Evolutionary conservation across 2,329 filamentous ascomycete species (phyloP).

Genomic region (Fusarium coicis): DNA sequence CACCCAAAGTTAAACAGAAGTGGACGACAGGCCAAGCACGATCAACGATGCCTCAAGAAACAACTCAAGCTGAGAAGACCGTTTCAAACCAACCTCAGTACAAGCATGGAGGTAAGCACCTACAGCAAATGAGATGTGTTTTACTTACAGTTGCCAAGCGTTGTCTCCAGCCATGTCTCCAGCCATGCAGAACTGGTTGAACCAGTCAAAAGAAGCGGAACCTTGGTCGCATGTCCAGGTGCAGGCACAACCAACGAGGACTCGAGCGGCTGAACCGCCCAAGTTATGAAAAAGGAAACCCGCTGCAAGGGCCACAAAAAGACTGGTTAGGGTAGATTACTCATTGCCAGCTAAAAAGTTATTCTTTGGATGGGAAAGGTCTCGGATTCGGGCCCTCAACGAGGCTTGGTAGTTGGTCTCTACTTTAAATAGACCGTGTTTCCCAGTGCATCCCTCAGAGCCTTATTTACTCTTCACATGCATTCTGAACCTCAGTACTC

Average conservation of each 20-base stretch:
- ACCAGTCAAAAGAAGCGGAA: not conserved
- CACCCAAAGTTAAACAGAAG: not conserved
- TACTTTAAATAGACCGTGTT: not conserved
- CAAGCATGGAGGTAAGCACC: not conserved
- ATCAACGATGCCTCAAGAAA: not conserved
- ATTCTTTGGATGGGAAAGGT: accelerated
- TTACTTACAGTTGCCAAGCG: not conserved
- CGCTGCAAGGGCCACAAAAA: accelerated
- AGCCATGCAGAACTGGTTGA: not conserved
- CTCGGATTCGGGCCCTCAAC: accelerated
- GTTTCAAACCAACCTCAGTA: accelerated
- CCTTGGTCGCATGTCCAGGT: not conserved
- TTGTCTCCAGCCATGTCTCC: not conserved
- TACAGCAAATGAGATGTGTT: accelerated
- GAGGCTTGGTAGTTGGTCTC: no score
- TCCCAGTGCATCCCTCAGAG: accelerated
- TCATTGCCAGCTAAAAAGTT: not conserved
- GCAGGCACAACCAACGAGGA: not conserved
- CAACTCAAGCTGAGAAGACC: accelerated
- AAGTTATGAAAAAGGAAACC: accelerated
- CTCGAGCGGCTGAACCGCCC: not conserved
- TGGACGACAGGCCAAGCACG: accelerated
- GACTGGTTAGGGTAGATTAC: accelerated
- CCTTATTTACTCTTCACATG: accelerated
- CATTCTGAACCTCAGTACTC: no score